phyloP scores from a whole-genome alignment of 2,329 filamentous ascomycete genomes.

The Huntiella savannae region DNA sequence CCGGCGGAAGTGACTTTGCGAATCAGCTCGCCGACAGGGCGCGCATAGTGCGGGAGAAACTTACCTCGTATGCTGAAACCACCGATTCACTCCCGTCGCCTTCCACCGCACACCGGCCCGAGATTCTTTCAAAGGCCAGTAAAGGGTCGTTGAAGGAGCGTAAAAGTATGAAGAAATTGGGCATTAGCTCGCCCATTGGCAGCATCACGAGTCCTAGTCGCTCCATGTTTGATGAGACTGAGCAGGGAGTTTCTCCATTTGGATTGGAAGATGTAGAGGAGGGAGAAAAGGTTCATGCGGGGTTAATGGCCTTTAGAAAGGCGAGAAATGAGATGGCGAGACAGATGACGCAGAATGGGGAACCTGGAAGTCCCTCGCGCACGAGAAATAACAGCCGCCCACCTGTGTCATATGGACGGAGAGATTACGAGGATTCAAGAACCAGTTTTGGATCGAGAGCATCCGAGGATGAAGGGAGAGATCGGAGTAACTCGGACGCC shows the following conservation, averaged over 20 bases:
- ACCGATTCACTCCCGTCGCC: slow-evolving; percentile 26
- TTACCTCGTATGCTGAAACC: slow-evolving; percentile 49
- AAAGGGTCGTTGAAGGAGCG: slow-evolving; percentile 41
- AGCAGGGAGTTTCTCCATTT: too few species aligned
- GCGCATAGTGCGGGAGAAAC: slow-evolving; percentile 50
- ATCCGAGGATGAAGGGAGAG: slow-evolving; percentile 23
- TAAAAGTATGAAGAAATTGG: slow-evolving; percentile 44
- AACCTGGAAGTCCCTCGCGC: slow-evolving; percentile 28
- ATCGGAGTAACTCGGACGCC: slow-evolving; percentile 36
- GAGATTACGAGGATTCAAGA: slow-evolving; percentile 14
- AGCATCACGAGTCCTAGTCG: slow-evolving; percentile 14
- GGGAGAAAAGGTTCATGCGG: slow-evolving; percentile 25
- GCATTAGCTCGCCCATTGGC: slow-evolving; percentile 24
- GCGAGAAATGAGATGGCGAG: slow-evolving; percentile 37
- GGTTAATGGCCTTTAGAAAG: slow-evolving; percentile 37
- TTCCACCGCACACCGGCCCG: slow-evolving; percentile 9
- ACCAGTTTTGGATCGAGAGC: slow-evolving; percentile 14
- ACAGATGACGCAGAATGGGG: slow-evolving; percentile 22
- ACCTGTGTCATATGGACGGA: slow-evolving; percentile 24
- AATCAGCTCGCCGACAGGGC: slow-evolving; percentile 53
- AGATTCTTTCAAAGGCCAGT: slow-evolving; percentile 46
- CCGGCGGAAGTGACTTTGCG: slow-evolving; percentile 44
- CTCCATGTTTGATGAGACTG: slow-evolving; percentile 15
- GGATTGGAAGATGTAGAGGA: slow-evolving; percentile 14
- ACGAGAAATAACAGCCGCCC: slow-evolving; percentile 27